Base-by-base conservation (phyloP, 2,329 filamentous ascomycete species). In the Thelonectria blattea region DNA sequence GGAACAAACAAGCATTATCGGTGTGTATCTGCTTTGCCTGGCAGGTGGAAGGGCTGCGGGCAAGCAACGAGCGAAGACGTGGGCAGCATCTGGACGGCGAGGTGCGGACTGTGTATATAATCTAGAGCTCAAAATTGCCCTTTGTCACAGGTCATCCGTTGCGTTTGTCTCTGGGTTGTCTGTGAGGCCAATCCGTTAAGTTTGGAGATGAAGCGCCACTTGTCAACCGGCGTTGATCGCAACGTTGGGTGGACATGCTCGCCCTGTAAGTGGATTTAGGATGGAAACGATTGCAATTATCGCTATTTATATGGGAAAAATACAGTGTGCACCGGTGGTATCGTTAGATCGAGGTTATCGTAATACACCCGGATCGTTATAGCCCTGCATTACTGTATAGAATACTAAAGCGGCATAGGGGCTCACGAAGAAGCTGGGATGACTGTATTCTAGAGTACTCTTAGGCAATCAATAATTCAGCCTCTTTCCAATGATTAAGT, bases 91-190 rank as follows among this genome's bases (percentile, higher is more conserved):
- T 60, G 62, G 58, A 60, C 49, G 32, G 63, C 52, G 55, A 60
- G 60, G 56, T 62, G 43, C 52, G 49, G 55, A 52, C 50, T 64
- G 54, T 72, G 70, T 73, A 72, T 64, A 72, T 72, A 72, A 69
- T 71, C 66, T 66, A 68, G 65, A 68, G 61, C 66, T 69, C 56
- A 70, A 70, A 70, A 69, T 64, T 62, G 65, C 62, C 63, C 59
- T 65, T 62, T 69, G 60, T 68, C 66, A 68, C 68, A 69, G 48
- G 34, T 43, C 43, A n/a, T 52, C n/a, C 41, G 12, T 43, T 32
- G 15, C 27, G 30, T 57, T 22, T 48, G 17, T 18, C 42, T 22
- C 27, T 30, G 27, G 27, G 27, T 37, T 37, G 12, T 59, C 2
- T 18, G 57, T 51, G 52, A 55, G 32, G 52, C 41, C 10, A 37